These are phyloP conservation scores for Plasmodium ovale DNA, from an alignment of 169 alveolate genomes.

Conservation along the genomic window DNA sequence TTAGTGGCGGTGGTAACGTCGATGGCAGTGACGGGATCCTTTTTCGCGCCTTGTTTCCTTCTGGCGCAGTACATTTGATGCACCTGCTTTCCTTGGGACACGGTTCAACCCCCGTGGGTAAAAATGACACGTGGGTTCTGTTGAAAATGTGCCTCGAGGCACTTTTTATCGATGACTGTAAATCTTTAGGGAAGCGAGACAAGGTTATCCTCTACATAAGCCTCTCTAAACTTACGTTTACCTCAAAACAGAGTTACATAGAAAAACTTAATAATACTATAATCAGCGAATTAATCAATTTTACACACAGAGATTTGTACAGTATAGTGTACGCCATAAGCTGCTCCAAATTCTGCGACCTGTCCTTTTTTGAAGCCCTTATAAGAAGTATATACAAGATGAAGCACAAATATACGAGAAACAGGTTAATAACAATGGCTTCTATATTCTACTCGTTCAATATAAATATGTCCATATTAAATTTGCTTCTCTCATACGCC, in stretches of 20 bases:
- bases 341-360: slow-evolving; percentile 42
- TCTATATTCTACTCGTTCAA: slow-evolving; percentile 53
- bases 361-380: slow-evolving; percentile 43
- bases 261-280: slow-evolving; percentile 29
- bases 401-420: slow-evolving; percentile 40
- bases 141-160: slow-evolving; percentile 3
- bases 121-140: background rate
- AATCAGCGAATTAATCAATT: slow-evolving; percentile 32
- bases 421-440: slow-evolving; percentile 25
- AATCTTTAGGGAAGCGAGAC: slow-evolving; percentile 26
- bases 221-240: slow-evolving; percentile 30
- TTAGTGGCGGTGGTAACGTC: background rate
- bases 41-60: background rate
- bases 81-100: slow-evolving; percentile 27
- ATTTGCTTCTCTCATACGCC: slow-evolving; percentile 25
- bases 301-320: slow-evolving; percentile 62
- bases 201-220: slow-evolving; percentile 48
- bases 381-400: slow-evolving; percentile 55
- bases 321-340: slow-evolving; percentile 22
- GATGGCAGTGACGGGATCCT: background rate
- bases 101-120: background rate
- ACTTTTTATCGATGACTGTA: slow-evolving; percentile 33
- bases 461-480: slow-evolving; percentile 35
- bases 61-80: slow-evolving; percentile 10
- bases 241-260: slow-evolving; percentile 15